Base-by-base conservation (phyloP, 2,329 filamentous ascomycete genomes). In the Dactylellina haptotyla region DNA sequence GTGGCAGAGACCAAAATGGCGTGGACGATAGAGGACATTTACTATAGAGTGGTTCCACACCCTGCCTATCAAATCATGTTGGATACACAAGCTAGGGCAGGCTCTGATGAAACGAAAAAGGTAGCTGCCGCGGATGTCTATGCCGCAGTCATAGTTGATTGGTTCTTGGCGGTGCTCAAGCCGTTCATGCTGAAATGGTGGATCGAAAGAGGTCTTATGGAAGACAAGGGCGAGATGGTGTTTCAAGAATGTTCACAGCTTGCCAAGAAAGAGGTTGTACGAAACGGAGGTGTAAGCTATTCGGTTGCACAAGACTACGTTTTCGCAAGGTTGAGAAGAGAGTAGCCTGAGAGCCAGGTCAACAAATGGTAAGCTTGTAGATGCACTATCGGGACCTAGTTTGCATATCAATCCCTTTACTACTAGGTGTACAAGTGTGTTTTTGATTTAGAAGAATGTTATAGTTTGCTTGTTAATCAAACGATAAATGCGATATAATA, bases 151-250 rank as follows among this genome's bases (percentile, higher is more conserved):
- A 39, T 43, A 2, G 14, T 70, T 6, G 46, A 70, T 50, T 62
- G 46, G 37, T 54, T 62, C 4, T 41, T 62, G 18, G 56, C 48
- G 14, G 54, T 70, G 9, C 62, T 62, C 26, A 62, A 62, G 23
- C 56, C 46, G 3, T 70, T 70, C 23, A 62, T 70, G 56, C 4
- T 26, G n/a, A 26, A 14, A 12, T 54, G 56, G 56, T 70, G 56
- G 56, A 56, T 61, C 1, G 20, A 62, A 32, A 16, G 37, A 23
- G 65, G 45, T n/a, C 39, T 70, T 16, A 25, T 56, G 4, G 56
- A 41, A 23, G 46, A 12, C 4, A 4, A 39, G 0, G 46, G 34
- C n/a, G 56, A 62, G n/a, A 12, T 56, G 12, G 10, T 62, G 14
- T 62, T 61, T 30, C 37, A 39, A 25, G 46, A 70, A 10, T 70